Conservation (phyloP, 257 asterid species). For the Datura wrightii region DNA sequence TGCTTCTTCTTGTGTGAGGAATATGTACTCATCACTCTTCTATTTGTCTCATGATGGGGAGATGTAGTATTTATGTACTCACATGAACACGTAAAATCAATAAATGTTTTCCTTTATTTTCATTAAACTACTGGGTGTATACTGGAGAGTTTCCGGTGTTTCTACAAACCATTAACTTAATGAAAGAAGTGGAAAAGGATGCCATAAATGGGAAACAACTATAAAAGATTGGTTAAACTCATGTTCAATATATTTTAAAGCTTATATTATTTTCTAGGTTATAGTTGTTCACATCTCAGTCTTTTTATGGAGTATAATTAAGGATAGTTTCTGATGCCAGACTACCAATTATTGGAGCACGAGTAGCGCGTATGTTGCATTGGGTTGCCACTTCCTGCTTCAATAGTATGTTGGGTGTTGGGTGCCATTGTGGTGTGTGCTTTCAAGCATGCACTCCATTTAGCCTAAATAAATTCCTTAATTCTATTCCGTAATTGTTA, state of each 20-base stretch:
- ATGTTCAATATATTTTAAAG: background rate
- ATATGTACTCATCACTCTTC: background rate
- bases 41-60: background rate
- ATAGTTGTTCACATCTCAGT: background rate
- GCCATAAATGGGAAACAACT: background rate
- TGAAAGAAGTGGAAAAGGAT: background rate
- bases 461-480: background rate
- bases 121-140: background rate
- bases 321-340: background rate
- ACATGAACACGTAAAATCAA: background rate
- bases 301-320: background rate
- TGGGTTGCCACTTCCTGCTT: background rate
- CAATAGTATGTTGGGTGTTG: slow-evolving; percentile 7
- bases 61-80: background rate
- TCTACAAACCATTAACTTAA: background rate
- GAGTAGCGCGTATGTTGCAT: background rate
- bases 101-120: background rate
- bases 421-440: background rate
- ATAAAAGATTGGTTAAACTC: background rate
- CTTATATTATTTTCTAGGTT: background rate
- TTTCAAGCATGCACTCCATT: background rate
- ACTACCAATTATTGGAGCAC: slow-evolving; percentile 3
- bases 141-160: background rate
- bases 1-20: background rate
- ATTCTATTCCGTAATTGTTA: background rate